Evolutionary conservation across 805 yeast genomes (phyloP), one percentile per base, ranked within the genome.

Genomic region (Candida xyloterini): DNA sequence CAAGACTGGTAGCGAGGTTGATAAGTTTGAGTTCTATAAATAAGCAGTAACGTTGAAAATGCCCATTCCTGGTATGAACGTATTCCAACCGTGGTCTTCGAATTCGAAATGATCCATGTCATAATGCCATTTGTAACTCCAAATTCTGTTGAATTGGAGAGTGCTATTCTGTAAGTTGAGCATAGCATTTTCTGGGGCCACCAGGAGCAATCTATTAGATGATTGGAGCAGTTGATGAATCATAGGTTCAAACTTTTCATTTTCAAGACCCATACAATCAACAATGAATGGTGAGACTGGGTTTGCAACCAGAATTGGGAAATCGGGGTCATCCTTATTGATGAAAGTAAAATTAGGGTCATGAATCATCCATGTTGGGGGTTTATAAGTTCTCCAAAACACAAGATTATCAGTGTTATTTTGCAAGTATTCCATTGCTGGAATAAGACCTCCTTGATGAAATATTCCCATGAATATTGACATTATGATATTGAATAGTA

Each of bases 11-110:
- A 79, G 81, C 51, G 99, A 95, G 64, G 95, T 85, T 51, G 99
- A 93, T 63, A 93, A 93, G 70, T 93, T 91, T 65, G 99, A 95
- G 46, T 93, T 93, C 76, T 93, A 93, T 70, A 91, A 89, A 73
- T 93, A 63, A 46, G 36, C 28, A 35, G 42, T 40, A 27, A 60
- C 15, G 35, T 49, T 65, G 61, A 78, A 82, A n/a, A 77, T 61
- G 1, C 74, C 78, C 13, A 84, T 58, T 1, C 95, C 95, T 1
- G 88, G 88, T 7, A 54, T 53, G 39, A 84, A 66, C 3, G 81
- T 71, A 1, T 62, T 38, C 10, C 46, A 10, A 7, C 63, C 59
- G 34, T 63, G 44, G 39, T 75, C 68, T 4, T 58, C 50, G 26
- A 69, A 57, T 47, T 85, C 88, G 34, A 86, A 66, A 58, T 84